Base-by-base conservation (phyloP, 495 filamentous ascomycete species). In the Usnea hakonensis region DNA sequence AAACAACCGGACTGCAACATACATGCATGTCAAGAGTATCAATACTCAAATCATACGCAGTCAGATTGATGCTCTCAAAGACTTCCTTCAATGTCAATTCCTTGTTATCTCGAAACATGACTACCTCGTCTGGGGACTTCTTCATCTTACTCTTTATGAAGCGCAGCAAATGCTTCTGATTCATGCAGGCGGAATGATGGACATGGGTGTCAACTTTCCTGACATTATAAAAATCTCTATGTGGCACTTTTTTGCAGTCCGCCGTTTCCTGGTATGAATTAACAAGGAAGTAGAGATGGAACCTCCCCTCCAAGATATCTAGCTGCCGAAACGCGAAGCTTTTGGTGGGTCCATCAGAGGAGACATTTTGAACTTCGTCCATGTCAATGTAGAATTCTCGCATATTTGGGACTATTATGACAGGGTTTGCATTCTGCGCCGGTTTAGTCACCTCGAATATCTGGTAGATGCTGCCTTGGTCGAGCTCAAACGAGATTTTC, bases 81-180 rank as follows among this genome's bases (percentile, higher is more conserved):
- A 98, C 94, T 72, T 98, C 90, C 61, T 83, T 83, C 54, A 98
- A 75, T 5, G 94, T 97, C 68, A 98, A 75, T 72, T 95, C 83
- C 74, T 93, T 96, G 57, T 90, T 92, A 76, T 98, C 95, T 67
- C 94, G 83, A 72, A 85, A 96, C 58, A 97, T 81, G 21, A 98
- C 94, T 38, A 92, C 85, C 77, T 98, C 94, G 70, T 97, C 88
- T 5, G 90, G 91, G 7, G 80, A 93, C 71, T 95, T 97, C 80
- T 96, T 96, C 89, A 98, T 96, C 75, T 97, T 97, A 77, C 90
- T 95, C 74, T 98, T 98, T 75, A 98, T 98, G 74, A 97, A 98
- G 43, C 94, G 89, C 63, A 98, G 79, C 46, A 98, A 77, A 79
- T 98, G 94, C 70, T 98, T 98, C 77, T 97, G 94, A 73, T 97